Evolutionary conservation across 192 early-diverging fungal species (phyloP).

Genomic region (Chytriomyces sp.): DNA sequence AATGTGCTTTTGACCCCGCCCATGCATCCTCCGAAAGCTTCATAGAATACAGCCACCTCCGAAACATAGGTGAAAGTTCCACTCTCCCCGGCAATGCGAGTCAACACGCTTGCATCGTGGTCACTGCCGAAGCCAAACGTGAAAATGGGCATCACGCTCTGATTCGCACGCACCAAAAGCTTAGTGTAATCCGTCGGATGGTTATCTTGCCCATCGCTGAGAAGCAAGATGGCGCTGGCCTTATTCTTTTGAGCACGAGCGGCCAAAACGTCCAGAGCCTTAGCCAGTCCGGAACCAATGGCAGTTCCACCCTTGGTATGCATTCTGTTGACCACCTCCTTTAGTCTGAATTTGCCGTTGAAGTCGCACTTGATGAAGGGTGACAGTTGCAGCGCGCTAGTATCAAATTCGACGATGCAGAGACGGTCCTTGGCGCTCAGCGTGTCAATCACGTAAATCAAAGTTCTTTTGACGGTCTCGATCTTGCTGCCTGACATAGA

Average conservation of each 20-base stretch:
- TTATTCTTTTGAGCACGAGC: conserved; percentile 12
- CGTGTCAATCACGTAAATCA: conserved; percentile 4
- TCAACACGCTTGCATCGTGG: conserved; percentile 7
- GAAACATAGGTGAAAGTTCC: conserved; percentile 29
- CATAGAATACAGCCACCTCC: conserved; percentile 6
- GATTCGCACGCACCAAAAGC: neutral
- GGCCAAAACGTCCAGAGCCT: neutral
- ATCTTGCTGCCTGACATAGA: conserved; percentile 17
- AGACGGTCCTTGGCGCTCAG: conserved; percentile 17
- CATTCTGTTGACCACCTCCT: neutral
- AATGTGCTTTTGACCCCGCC: conserved; percentile 22
- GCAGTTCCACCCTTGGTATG: conserved; percentile 5
- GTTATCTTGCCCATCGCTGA: conserved; percentile 32
- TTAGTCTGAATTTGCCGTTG: neutral
- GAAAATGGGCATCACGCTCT: neutral
- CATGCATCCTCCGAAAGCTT: conserved; percentile 15
- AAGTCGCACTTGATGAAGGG: neutral
- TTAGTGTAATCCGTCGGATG: neutral
- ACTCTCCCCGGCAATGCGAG: neutral
- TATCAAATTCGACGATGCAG: conserved; percentile 14
- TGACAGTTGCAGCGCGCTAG: neutral
- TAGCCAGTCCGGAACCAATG: neutral
- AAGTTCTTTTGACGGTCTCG: conserved; percentile 6
- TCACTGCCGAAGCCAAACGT: conserved; percentile 24
- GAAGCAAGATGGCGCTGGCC: neutral